Evolutionary conservation across 1,284 basidiomycete species (phyloP), one percentile per base, ranked within the genome.

Genomic region (Cutaneotrichosporon sp.): DNA sequence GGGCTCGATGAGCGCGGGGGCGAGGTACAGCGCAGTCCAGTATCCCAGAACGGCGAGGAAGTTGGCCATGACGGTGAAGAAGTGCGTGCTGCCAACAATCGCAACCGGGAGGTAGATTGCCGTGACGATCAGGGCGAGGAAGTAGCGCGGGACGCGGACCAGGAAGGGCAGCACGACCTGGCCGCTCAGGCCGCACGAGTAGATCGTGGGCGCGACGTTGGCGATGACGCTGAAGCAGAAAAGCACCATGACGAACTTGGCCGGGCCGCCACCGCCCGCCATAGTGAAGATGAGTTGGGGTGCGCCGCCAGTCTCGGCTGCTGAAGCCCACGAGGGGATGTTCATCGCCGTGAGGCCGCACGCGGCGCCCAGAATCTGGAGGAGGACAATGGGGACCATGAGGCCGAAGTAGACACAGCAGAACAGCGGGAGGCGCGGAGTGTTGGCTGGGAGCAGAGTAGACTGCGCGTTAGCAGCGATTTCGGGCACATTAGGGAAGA

Each of bases 151-250:
- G 12, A 96, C 82, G 49, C 61, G 59, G 29, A 72, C 61, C 24
- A 75, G 63, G 64, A 69, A 80, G 0, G 90, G 90, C 16, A 89
- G 72, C 61, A 86, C 81, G 6, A 89, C 80, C 68, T 92, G 89
- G 55, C 90, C 80, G 63, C 83, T 86, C 53, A 93, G 79, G n/a
- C 86, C 84, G 54, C 88, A 82, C 41, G 85, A 87, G 71, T 94
- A 93, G 61, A 90, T 84, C 9, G 78, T 88, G 5, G 84, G 82
- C 5, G 88, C 86, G 52, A 90, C 87, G 75, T 94, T 96, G 3
- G 83, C 88, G 3, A 84, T 82, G 27, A 90, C 86, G 50, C 85
- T 88, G 20, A 74, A 55, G 51, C 66, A 67, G 45, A 71, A 64
- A 31, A 68, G 52, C 17, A 93, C 87, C 12, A 87, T 88, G 51